Conservation (phyloP, 2,329 filamentous ascomycete genomes). For the Domatiomyces catenatus region DNA sequence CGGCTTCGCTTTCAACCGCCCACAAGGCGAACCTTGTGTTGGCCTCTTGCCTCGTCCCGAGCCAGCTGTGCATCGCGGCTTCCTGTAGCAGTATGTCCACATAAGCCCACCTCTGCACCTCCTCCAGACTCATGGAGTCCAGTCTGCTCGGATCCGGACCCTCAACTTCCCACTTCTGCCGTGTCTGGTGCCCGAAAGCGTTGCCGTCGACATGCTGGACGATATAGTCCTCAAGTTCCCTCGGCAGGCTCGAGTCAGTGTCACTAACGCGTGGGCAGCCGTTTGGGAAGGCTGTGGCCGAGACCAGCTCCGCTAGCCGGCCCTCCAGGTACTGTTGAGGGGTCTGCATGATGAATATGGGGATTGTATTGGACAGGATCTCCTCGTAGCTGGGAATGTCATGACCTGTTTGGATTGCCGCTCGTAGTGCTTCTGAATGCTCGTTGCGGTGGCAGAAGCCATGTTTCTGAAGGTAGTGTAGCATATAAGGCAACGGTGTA, state of each 20-base stretch:
- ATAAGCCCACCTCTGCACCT: neutral
- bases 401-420: neutral
- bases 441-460: neutral
- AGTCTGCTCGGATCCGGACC: neutral
- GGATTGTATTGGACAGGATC: neutral
- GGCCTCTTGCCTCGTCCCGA: neutral
- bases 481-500: neutral
- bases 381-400: neutral
- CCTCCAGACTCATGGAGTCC: neutral
- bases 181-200: neutral
- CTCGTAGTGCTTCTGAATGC: neutral
- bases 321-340: neutral
- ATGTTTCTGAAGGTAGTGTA: neutral
- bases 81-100: neutral
- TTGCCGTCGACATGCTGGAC: neutral
- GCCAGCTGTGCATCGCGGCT: neutral
- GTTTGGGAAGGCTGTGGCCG: neutral
- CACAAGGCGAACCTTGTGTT: neutral
- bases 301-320: neutral
- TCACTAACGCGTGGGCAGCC: neutral
- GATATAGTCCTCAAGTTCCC: neutral
- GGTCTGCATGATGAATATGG: neutral
- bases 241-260: neutral
- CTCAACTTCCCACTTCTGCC: neutral
- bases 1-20: neutral